Base-by-base conservation (phyloP, 2,329 filamentous ascomycete genomes). In the Neoascochyta sp. region DNA sequence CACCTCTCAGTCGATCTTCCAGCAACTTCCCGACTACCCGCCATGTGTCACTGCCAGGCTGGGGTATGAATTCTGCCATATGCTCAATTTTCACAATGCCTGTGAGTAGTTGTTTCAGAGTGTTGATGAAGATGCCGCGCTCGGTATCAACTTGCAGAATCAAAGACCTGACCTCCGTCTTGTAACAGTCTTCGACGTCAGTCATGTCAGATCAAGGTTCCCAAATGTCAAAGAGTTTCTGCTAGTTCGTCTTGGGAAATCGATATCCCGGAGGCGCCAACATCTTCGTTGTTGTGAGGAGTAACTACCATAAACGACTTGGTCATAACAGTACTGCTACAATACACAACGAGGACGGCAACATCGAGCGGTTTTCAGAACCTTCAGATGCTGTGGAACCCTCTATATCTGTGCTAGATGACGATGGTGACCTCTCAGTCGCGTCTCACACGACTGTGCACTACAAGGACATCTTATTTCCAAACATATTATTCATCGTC, bases 211-310 rank as follows among this genome's bases (percentile, higher is more conserved):
- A 9, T 28, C 36, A n/a, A 58, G 55, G 18, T 60, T 52, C 26
- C 52, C 50, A 7, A 19, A 31, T 7, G 38, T 42, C 8, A 17
- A 39, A 10, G 21, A 43, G 7, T 47, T 32, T 27, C 28, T 58
- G 3, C 17, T 45, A 5, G 22, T 43, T 7, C 46, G 57, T 11
- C 37, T 63, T 4, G 57, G 54, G 7, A 51, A 47, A 28, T 45
- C 50, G 1, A 56, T 60, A 10, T 52, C 57, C 7, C 38, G 43
- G 19, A 39, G 52, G 16, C 40, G 58, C 12, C 54, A 60, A 32
- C 51, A 55, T 16, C 39, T 63, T 3, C 41, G 42, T 7, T 61
- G 61, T 29, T 38, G 57, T 8, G 28, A 55, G 19, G 37, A 48
- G 7, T 56, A 62, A n/a, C n/a, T n/a, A n/a, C 24, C 48, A 48